Base-by-base conservation (phyloP, 164 flowering plant genomes). In the Vitis labrusca region DNA sequence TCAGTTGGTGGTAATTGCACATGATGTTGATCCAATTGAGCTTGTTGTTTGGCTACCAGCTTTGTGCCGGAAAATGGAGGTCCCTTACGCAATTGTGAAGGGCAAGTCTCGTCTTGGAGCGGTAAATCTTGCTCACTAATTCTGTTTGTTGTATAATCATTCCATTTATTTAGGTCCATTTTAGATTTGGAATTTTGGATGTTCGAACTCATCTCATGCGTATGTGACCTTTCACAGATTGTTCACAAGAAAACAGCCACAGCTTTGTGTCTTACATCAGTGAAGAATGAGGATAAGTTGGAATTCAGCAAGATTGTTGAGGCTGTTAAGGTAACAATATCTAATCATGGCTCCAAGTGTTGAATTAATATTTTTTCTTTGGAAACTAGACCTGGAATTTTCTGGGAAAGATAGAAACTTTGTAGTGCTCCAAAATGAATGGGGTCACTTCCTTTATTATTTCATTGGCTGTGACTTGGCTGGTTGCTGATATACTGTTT, bases 41-140 rank as follows among this genome's bases (percentile, higher is more conserved):
- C 73, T 92, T 63, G 95, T 91, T 64, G 97, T 92, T 1, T 91
- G 94, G 97, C 83, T 92, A 13, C 97, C 97, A 23, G 91, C 96
- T 0, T 63, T 92, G 71, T 92, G 97, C 83, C 73, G 92, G 58
- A 91, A 92, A 62, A 89, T 89, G 97, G 97, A 91, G 68, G 76
- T 92, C 66, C 96, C 97, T 0, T 92, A 89, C 77, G 81, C 84
- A 64, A 89, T 92, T 72, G 96, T 92, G 67, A 91, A 91, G 84
- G 91, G 94, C 10, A 90, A 91, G 70, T 78, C 97, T 37, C 88
- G 95, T 13, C 64, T 92, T 23, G 94, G 97, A 80, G 68, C 91
- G 79, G 97, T 91, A 78, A 37, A 37, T 37, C 44, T 37, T 37
- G 44, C 44, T 3, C 44, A 37, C 44, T 6, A 5, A 37, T 37